phyloP scores from a whole-genome alignment of 2,329 filamentous ascomycete genomes.

The Epichloe sibirici region DNA sequence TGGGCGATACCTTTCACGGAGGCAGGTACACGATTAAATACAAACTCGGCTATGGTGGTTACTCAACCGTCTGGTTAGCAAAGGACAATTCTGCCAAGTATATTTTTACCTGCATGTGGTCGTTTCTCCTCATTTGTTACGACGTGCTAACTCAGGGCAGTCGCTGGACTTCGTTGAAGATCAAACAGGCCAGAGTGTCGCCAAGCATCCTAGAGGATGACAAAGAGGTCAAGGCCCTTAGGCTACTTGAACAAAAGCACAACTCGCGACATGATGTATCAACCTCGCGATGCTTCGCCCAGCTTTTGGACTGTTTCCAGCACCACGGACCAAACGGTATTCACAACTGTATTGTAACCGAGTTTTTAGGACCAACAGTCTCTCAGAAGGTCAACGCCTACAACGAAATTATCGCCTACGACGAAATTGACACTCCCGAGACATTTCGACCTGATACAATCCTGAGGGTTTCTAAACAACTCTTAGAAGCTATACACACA shows the following conservation, averaged over 20 bases:
- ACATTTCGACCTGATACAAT: conserved; percentile 4
- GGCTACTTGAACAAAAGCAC: not conserved
- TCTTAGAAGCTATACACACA: conserved; percentile 3
- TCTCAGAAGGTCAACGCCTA: not conserved
- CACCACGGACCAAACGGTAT: conserved; percentile 5
- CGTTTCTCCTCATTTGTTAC: no score
- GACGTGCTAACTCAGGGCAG: not conserved
- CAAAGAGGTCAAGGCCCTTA: not conserved
- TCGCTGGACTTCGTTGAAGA: conserved; percentile 6
- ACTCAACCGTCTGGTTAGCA: conserved; percentile 6
- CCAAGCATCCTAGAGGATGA: conserved; percentile 3
- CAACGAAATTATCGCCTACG: not conserved
- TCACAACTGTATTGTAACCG: conserved; percentile 7
- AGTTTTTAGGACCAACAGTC: conserved; percentile 6
- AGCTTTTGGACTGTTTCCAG: conserved; percentile 4
- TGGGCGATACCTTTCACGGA: conserved; percentile 4
- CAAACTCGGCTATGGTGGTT: conserved; percentile 4
- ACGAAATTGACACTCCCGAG: not conserved
- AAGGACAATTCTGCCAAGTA: conserved; percentile 1
- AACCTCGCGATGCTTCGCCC: not conserved
- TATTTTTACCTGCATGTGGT: no score
- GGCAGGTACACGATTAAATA: conserved; percentile 4
- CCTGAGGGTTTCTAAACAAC: conserved; percentile 3
- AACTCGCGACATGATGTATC: no score
- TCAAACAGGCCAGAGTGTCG: conserved; percentile 5